Base-by-base conservation (phyloP, 345 rosid species). In the Balakata baccata region DNA sequence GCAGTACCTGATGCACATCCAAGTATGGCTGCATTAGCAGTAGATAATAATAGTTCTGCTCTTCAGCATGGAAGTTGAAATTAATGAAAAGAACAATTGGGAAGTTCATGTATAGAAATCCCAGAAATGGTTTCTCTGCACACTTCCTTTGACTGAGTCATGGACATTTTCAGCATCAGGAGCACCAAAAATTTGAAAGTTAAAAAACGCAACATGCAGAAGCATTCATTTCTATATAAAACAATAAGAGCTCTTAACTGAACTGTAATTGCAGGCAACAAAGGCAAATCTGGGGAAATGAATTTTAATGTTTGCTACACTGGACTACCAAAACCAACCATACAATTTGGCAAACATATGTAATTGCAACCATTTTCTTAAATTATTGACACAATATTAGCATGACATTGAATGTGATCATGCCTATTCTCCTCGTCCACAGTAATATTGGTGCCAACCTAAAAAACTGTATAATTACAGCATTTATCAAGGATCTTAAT, bases 1-100 rank as follows among this genome's bases (percentile, higher is more conserved):
- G 84, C 71, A 83, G 72, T 39, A 81, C 82, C 82, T 80, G 86
- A 62, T 34, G 2, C 52, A 2, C 11, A 58, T 74, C 4, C 38
- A 53, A 45, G 18, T 13, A 50, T 38, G 46, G 46, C 9, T 8
- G 4, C 46, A 43, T 43, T 43, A 43, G 7, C 0, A 43, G 46
- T 43, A 8, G 46, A 5, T 5, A 5, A 43, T 43, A 43, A 43
- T 43, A 43, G 46, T 43, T 43, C 6, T 43, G 46, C 46, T 43
- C 0, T 43, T 5, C 6, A 1, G 46, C 46, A 43, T 43, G 4
- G 46, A 43, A 43, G 46, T 8, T 43, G 46, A 43, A 43, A 43
- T 43, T 8, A 43, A 5, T 43, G 46, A 43, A 43, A 43, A 43
- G 6, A 43, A 43, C 46, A 43, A 43, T 43, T 43, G 4, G 46